Evolutionary conservation across 2,329 filamentous ascomycete genomes (phyloP).

Genomic region (Fusarium buharicum): DNA sequence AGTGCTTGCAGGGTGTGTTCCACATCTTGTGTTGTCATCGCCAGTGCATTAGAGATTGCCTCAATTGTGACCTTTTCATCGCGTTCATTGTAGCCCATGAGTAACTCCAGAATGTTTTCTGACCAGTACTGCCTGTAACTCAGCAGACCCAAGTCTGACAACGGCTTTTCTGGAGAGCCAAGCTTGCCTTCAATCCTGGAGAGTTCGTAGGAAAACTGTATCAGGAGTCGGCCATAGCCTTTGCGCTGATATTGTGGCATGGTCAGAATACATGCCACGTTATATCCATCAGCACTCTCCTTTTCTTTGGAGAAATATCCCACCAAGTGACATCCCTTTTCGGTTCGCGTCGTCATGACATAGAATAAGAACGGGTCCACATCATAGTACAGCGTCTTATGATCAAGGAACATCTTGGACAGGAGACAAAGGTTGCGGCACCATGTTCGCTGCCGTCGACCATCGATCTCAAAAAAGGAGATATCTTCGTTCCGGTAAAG

Average conservation of each 20-base stretch:
- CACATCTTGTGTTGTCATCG: slow-evolving; percentile 98
- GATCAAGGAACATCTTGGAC: slow-evolving; percentile 95
- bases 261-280: slow-evolving; percentile 96
- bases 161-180: slow-evolving; percentile 94
- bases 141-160: slow-evolving; percentile 91
- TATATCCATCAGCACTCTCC: slow-evolving; percentile 95
- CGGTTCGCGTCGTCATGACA: slow-evolving; percentile 91
- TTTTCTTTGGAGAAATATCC: slow-evolving; percentile 99
- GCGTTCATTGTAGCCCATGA: slow-evolving; percentile 76
- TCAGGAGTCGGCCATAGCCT: slow-evolving; percentile 90
- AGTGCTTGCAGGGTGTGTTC: slow-evolving; percentile 93
- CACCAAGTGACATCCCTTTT: slow-evolving; percentile 93
- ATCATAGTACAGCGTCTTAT: slow-evolving; percentile 98
- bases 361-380: slow-evolving; percentile 99
- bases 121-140: slow-evolving; percentile 99
- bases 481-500: slow-evolving; percentile 96
- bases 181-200: slow-evolving; percentile 95
- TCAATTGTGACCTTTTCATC: slow-evolving; percentile 85
- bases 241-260: slow-evolving; percentile 96
- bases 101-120: slow-evolving; percentile 87
- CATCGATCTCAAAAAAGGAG: slow-evolving; percentile 97
- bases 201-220: slow-evolving; percentile 97
- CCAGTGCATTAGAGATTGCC: slow-evolving; percentile 78
- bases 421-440: slow-evolving; percentile 95
- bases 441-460: slow-evolving; percentile 91